Evolutionary conservation across 2,329 filamentous ascomycete genomes (phyloP).

Genomic region (Aspergillus aculeatinus): DNA sequence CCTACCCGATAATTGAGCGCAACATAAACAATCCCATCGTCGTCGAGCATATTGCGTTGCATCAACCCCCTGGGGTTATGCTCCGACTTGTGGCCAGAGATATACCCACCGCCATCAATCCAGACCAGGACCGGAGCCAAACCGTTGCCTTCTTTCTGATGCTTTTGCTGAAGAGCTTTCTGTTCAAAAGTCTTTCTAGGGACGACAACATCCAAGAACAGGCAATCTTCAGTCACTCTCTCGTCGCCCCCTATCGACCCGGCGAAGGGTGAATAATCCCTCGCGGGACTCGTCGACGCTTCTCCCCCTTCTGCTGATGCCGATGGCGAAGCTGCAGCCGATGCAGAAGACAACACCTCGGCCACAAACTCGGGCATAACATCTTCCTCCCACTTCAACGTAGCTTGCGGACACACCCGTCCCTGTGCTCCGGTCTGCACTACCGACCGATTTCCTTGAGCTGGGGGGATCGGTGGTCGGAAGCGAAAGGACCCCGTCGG

Average conservation of each 20-base stretch:
- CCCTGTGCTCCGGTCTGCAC: conserved; percentile 48
- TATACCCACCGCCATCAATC: conserved; percentile 26
- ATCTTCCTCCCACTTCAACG: conserved; percentile 45
- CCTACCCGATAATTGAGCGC: conserved; percentile 48
- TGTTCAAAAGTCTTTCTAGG: conserved; percentile 34
- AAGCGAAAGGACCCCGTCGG: conserved; percentile 54
- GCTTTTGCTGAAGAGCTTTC: background rate
- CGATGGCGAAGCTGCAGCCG: too few species aligned
- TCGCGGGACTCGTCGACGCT: conserved; percentile 14
- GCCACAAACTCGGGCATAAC: conserved; percentile 21
- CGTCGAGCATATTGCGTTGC: conserved; percentile 40
- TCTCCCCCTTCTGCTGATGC: too few species aligned
- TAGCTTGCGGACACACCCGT: conserved; percentile 48
- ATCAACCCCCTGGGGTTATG: conserved; percentile 43
- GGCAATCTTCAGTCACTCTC: conserved; percentile 36
- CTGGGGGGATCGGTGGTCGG: conserved; percentile 46
- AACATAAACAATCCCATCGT: conserved; percentile 48
- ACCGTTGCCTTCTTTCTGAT: background rate
- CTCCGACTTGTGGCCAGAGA: conserved; percentile 21
- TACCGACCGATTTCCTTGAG: conserved; percentile 39
- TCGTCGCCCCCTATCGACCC: conserved; percentile 20
- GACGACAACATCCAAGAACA: conserved; percentile 40
- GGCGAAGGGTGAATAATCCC: conserved; percentile 19
- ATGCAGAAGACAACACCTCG: conserved; percentile 11
- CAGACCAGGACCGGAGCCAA: conserved; percentile 38